Evolutionary conservation across 1,284 basidiomycete genomes (phyloP).

Genomic region (Cryptococcus neoformans): DNA sequence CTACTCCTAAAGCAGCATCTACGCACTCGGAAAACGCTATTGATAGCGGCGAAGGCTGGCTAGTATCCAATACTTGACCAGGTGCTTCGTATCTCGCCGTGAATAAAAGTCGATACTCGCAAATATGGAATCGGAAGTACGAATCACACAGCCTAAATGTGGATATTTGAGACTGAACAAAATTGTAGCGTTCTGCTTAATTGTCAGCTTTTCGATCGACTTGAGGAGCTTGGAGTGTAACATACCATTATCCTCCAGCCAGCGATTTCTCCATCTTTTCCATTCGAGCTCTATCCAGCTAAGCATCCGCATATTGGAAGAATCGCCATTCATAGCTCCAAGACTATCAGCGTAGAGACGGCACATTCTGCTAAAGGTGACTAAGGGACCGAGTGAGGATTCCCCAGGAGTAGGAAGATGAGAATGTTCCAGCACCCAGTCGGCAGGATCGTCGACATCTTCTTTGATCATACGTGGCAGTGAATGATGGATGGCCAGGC

Average conservation of each 20-base stretch:
- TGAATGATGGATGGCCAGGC: slow-evolving; percentile 27
- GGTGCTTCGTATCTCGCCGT: slow-evolving; percentile 15
- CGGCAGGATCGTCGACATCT: slow-evolving; percentile 21
- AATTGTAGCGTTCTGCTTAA: slow-evolving; percentile 14
- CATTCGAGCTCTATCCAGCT: slow-evolving; percentile 28
- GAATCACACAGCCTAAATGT: slow-evolving; percentile 19
- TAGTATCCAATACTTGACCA: slow-evolving; percentile 13
- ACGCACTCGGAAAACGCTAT: slow-evolving; percentile 20
- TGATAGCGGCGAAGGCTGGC: slow-evolving; percentile 11
- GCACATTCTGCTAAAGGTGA: slow-evolving; percentile 27
- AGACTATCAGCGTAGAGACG: slow-evolving; percentile 25
- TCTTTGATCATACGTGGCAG: slow-evolving; percentile 29
- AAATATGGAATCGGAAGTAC: slow-evolving; percentile 26
- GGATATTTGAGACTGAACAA: slow-evolving; percentile 17
- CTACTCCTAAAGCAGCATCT: slow-evolving; percentile 20
- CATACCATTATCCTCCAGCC: slow-evolving; percentile 28
- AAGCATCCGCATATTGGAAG: slow-evolving; percentile 24
- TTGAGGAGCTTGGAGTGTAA: background rate
- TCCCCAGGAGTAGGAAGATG: slow-evolving; percentile 30
- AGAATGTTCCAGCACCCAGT: slow-evolving; percentile 34
- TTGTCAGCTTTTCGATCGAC: background rate
- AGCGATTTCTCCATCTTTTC: slow-evolving; percentile 26
- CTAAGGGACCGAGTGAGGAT: slow-evolving; percentile 30
- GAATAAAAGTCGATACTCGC: slow-evolving; percentile 26
- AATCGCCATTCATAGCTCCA: slow-evolving; percentile 24